These are phyloP conservation scores for Flaveria trinervia DNA, from an alignment of 129 eudicot species.

Conservation along the genomic window DNA sequence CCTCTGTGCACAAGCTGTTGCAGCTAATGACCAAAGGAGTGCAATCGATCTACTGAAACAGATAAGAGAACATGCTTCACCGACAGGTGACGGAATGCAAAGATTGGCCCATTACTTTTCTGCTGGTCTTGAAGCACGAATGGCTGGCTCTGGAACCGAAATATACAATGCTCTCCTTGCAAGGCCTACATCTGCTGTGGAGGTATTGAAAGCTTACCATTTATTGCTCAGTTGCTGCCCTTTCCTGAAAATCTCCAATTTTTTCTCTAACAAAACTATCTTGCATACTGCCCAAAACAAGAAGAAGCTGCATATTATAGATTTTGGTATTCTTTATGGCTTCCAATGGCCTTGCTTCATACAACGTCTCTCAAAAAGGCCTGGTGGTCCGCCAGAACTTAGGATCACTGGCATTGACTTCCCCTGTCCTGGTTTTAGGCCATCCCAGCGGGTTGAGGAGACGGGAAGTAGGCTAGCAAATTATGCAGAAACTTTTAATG, in stretches of 20 bases:
- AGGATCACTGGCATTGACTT: conserved; percentile 80
- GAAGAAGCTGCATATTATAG: conserved; percentile 57
- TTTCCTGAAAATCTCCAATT: conserved; percentile 58
- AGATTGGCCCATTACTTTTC: conserved; percentile 80
- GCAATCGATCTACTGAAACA: conserved; percentile 66
- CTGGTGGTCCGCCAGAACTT: conserved; percentile 80
- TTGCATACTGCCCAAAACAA: conserved; percentile 49
- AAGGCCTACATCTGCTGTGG: conserved; percentile 60
- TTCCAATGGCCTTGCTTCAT: conserved; percentile 86
- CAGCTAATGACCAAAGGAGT: conserved; percentile 59
- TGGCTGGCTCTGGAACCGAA: conserved; percentile 79
- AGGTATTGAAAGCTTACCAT: conserved; percentile 73
- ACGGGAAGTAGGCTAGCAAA: conserved; percentile 66
- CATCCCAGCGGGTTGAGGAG: conserved; percentile 74
- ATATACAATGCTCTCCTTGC: conserved; percentile 48
- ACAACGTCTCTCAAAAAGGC: conserved; percentile 62
- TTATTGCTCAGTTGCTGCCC: conserved; percentile 67
- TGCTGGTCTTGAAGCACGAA: conserved; percentile 77
- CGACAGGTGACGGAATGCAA: conserved; percentile 81
- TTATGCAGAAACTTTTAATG: conserved; percentile 66
- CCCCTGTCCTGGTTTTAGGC: conserved; percentile 75
- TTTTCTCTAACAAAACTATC: conserved; percentile 66
- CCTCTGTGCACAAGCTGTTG: conserved; percentile 84
- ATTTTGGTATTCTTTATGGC: conserved; percentile 73
- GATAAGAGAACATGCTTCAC: conserved; percentile 66